Base-by-base conservation (phyloP, 192 early-diverging fungal genomes). In the Mortierella antarctica region DNA sequence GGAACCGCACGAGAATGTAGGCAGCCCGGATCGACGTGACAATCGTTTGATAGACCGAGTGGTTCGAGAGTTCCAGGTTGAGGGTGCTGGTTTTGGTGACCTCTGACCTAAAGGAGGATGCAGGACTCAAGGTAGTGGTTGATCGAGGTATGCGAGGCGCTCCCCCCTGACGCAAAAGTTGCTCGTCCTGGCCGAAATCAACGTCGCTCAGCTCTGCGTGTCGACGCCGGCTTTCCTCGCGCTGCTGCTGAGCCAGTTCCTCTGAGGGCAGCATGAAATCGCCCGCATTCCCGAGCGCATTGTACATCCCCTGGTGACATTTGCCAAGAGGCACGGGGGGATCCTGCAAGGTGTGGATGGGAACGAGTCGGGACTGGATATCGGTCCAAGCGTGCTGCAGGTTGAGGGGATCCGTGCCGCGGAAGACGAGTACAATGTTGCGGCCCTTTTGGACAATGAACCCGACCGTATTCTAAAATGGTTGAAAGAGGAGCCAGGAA, bases 311-410 rank as follows among this genome's bases (percentile, higher is more conserved):
- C 52, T 87, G 81, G 52, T 89, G 88, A 6, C 87, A 83, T 70
- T 82, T 84, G 7, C 88, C 88, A 52, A 87, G 76, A 6, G 65
- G 59, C 1, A 75, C 80, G 17, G 54, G 51, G 11, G 68, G 73
- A 6, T 83, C 59, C 14, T 71, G 54, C 21, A 71, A 70, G 14
- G 59, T 83, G 39, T 71, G 20, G 45, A 83, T 71, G 18, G 63
- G 58, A 7, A 71, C 60, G 53, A 83, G 73, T 2, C 68, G 72
- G 13, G 81, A 74, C 21, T 75, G 73, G n/a, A 89, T 67, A 40
- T 89, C 86, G 11, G 88, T 89, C 65, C 87, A 79, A 57, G 84
- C 87, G 18, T 89, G 84, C 62, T 87, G 86, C 40, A 89, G 84
- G 61, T 89, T 89, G 39, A 89, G 63, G 39, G 88, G 88, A 67